Evolutionary conservation across 208 protist genomes (phyloP).

Genomic region (Leishmania turanica): DNA sequence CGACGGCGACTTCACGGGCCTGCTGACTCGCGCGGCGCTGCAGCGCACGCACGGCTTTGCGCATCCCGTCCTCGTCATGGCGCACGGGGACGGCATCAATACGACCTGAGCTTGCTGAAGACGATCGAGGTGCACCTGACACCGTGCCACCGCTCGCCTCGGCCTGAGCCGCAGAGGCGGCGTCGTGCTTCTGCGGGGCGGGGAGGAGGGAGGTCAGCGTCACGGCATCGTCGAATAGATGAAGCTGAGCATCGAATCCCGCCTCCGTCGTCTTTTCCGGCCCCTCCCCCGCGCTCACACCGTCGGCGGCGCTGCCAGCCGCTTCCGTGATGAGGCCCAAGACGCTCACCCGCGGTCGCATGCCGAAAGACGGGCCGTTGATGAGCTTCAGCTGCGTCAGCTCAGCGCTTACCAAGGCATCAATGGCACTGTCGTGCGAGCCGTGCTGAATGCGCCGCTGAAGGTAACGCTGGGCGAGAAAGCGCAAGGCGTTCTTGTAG

Average conservation of each 20-base stretch:
- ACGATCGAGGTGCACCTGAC: neutral
- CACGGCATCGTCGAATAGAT: slow-evolving; percentile 68
- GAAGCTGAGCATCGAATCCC: slow-evolving; percentile 30
- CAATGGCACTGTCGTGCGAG: slow-evolving; percentile 84
- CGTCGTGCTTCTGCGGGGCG: neutral
- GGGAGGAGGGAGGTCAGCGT: slow-evolving; percentile 13
- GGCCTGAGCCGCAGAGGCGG: neutral
- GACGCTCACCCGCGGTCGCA: slow-evolving; percentile 61
- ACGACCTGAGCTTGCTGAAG: neutral
- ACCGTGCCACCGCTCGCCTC: neutral
- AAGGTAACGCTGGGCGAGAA: slow-evolving; percentile 83
- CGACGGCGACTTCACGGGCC: neutral
- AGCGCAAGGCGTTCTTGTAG: slow-evolving; percentile 84
- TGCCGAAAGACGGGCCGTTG: slow-evolving; percentile 77
- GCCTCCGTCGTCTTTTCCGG: neutral
- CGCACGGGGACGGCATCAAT: slow-evolving; percentile 68
- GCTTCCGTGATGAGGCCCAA: slow-evolving; percentile 53
- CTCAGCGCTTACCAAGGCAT: slow-evolving; percentile 80
- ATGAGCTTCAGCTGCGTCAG: slow-evolving; percentile 84
- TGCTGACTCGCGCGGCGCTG: slow-evolving; percentile 29
- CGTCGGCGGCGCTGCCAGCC: slow-evolving; percentile 1
- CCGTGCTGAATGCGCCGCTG: slow-evolving; percentile 85
- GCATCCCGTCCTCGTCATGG: slow-evolving; percentile 72
- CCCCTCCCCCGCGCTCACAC: neutral
- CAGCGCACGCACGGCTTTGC: slow-evolving; percentile 70